Conservation (phyloP, 2,329 filamentous ascomycete genomes). For the Ascocoryne sarcoides region DNA sequence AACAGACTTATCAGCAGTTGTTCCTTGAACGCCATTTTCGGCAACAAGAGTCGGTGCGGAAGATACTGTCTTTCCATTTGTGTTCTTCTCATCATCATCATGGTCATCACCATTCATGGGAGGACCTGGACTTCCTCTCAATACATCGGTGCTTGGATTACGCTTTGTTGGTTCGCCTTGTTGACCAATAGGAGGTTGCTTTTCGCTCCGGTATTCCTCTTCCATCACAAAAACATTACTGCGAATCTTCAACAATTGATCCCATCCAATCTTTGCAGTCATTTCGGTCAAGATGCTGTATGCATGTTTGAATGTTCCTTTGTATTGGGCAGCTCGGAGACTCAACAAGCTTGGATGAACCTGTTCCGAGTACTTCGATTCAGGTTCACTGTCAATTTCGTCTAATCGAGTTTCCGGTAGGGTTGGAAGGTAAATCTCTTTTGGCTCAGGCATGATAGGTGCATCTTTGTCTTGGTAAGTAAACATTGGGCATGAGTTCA, state of each 20-base stretch:
- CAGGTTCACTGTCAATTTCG: slow-evolving; percentile 88
- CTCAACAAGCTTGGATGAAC: slow-evolving; percentile 81
- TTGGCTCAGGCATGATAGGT: slow-evolving; percentile 86
- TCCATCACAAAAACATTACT: slow-evolving; percentile 99
- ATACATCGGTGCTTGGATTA: slow-evolving; percentile 70
- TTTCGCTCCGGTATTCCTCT: slow-evolving; percentile 91
- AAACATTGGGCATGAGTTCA: slow-evolving; percentile 99
- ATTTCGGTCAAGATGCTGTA: slow-evolving; percentile 93
- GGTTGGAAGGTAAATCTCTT: slow-evolving; percentile 77
- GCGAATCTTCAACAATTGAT: slow-evolving; percentile 85
- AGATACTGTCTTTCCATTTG: slow-evolving; percentile 17
- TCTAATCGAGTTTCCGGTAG: slow-evolving; percentile 84
- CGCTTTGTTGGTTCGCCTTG: slow-evolving; percentile 42
- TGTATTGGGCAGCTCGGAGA: slow-evolving; percentile 80
- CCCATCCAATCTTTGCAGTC: slow-evolving; percentile 95
- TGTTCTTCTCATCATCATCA: slow-evolving; percentile 25
- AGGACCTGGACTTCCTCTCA: slow-evolving; percentile 61
- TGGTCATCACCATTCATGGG: slow-evolving; percentile 35
- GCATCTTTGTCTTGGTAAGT: slow-evolving; percentile 98
- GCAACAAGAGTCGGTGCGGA: slow-evolving; percentile 17
- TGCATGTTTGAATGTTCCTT: slow-evolving; percentile 90
- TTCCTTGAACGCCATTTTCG: slow-evolving; percentile 19
- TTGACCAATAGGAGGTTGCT: slow-evolving; percentile 48
- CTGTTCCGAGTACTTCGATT: slow-evolving; percentile 71
- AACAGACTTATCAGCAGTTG: slow-evolving; percentile 35